phyloP scores from a whole-genome alignment of 1,139 yeast species.

The Candida pseudocylindracea region DNA sequence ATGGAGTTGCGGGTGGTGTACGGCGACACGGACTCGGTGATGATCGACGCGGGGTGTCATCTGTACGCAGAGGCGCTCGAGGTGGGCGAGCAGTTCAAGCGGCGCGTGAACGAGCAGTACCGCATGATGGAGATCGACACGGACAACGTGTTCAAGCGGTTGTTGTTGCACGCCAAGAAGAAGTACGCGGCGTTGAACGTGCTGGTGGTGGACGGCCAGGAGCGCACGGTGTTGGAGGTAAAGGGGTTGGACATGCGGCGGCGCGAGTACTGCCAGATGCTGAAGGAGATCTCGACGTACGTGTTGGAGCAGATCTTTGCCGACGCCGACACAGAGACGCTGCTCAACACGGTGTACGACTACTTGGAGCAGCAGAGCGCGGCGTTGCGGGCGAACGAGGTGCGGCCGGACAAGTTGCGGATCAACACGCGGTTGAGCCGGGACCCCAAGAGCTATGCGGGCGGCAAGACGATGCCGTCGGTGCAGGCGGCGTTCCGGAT shows the following conservation, averaged over 20 bases:
- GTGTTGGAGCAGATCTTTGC: slow-evolving; percentile 53
- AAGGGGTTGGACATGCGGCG: slow-evolving; percentile 96
- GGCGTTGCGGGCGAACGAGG: slow-evolving; percentile 36
- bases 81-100: slow-evolving; percentile 72
- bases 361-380: slow-evolving; percentile 40
- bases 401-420: slow-evolving; percentile 42
- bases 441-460: slow-evolving; percentile 53
- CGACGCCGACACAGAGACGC: slow-evolving; percentile 58
- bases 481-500: slow-evolving; percentile 81
- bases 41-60: slow-evolving; percentile 82
- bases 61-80: slow-evolving; percentile 50
- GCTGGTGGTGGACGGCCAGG: slow-evolving; percentile 26
- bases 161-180: slow-evolving; percentile 86
- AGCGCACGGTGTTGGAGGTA: slow-evolving; percentile 45
- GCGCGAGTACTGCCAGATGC: slow-evolving; percentile 85
- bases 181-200: slow-evolving; percentile 85
- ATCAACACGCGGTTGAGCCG: slow-evolving; percentile 59
- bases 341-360: slow-evolving; percentile 49
- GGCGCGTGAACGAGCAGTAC: slow-evolving; percentile 74
- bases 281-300: slow-evolving; percentile 69
- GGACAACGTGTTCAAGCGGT: slow-evolving; percentile 75
- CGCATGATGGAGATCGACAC: slow-evolving; percentile 78
- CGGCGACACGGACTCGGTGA: slow-evolving; percentile 98
- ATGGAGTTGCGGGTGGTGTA: slow-evolving; percentile 71
- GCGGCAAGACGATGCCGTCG: slow-evolving; percentile 74